Conservation (phyloP, 2,329 filamentous ascomycete genomes). For the Alternaria tenuissima region DNA sequence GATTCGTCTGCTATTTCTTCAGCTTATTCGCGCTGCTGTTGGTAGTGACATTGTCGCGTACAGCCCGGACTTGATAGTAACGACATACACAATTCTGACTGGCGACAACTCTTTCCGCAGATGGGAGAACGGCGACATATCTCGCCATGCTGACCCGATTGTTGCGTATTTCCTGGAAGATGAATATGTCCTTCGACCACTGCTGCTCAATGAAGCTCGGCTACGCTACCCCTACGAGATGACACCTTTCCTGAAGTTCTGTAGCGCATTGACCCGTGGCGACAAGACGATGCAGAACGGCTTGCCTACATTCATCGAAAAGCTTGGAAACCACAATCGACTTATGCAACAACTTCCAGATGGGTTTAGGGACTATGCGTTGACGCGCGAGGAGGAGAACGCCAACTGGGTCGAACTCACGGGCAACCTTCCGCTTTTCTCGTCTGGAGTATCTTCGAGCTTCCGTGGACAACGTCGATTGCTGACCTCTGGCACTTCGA, state of each 20-base stretch:
- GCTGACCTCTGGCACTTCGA: slow-evolving; percentile 22
- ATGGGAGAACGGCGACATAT: slow-evolving; percentile 35
- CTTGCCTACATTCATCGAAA: slow-evolving; percentile 62
- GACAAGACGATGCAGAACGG: slow-evolving; percentile 58
- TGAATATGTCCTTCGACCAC: slow-evolving; percentile 61
- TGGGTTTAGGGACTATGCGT: slow-evolving; percentile 76
- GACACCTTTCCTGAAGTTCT: slow-evolving; percentile 76
- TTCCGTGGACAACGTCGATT: slow-evolving; percentile 37
- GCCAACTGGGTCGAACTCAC: slow-evolving; percentile 77
- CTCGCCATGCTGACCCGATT: slow-evolving; percentile 46
- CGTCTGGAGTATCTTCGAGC: slow-evolving; percentile 23
- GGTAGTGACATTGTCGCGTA: slow-evolving; percentile 70
- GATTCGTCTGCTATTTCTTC: slow-evolving; percentile 71
- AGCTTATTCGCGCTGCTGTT: slow-evolving; percentile 73
- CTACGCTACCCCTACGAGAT: slow-evolving; percentile 88
- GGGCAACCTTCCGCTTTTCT: slow-evolving; percentile 70
- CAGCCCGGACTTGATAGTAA: slow-evolving; percentile 72
- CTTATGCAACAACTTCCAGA: slow-evolving; percentile 81
- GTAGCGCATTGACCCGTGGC: slow-evolving; percentile 67
- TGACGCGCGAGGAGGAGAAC: slow-evolving; percentile 86
- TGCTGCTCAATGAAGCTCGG: slow-evolving; percentile 72
- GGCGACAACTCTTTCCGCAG: slow-evolving; percentile 56
- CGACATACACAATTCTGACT: slow-evolving; percentile 69
- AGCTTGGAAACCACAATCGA: slow-evolving; percentile 73
- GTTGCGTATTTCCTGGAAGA: slow-evolving; percentile 66